Evolutionary conservation across 1,139 yeast genomes (phyloP), one percentile per base, ranked within the genome.

Genomic region (Candida glucosophila): DNA sequence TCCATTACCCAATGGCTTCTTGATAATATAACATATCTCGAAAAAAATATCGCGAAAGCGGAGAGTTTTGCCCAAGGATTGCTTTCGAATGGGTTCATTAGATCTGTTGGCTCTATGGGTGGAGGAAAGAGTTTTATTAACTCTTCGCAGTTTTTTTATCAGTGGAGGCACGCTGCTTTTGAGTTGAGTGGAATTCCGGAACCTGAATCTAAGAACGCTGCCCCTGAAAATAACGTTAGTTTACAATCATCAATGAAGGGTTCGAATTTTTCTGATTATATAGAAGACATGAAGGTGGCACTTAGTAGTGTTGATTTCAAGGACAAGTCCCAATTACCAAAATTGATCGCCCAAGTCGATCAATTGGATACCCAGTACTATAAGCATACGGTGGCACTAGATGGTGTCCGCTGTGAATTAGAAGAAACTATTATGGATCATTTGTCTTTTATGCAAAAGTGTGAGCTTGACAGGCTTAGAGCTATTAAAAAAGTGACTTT

Each of bases 11-110:
- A 67, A 28, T 77, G 83, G 80, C 44, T 77, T 12, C 61, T 62
- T 28, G 64, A 57, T 25, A 57, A 62, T 37, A 60, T 54, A 39
- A 52, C 53, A 34, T 71, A 72, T 26, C 47, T 73, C 25, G 66
- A 72, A 16, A 49, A 49, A 17, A 57, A 59, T 33, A 47, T 63
- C 17, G 60, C 45, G n/a, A 64, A 64, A 34, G 86, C 88, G 3
- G 96, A 86, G 52, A 44, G 44, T 11, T 72, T 81, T 45, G 95
- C 95, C 10, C 94, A 82, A 44, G 85, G 75, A 43, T 61, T 86
- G 30, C 55, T 85, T 15, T 59, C 67, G 28, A 49, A 64, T 29
- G 92, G 86, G 0, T 79, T 73, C 35, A 49, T 86, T 21, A 66
- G 85, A 30, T 60, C 74, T 27, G 70, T 83, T 28, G 77, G 76